Evolutionary conservation across 73 alveolate genomes (phyloP).

Genomic region (Uronychia setigera): DNA sequence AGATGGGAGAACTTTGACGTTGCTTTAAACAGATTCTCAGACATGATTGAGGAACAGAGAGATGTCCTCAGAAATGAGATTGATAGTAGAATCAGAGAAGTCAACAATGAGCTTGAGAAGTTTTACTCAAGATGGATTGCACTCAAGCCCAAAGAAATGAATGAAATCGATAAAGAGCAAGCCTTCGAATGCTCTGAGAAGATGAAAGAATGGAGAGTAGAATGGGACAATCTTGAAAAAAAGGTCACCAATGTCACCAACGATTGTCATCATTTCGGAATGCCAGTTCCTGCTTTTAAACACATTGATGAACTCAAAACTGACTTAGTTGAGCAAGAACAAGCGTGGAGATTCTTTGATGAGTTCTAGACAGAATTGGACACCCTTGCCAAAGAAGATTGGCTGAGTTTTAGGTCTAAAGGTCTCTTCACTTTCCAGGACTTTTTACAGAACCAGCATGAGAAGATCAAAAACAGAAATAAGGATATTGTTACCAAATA

Average conservation of each 20-base stretch:
- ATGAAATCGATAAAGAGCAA: slow-evolving; percentile 93
- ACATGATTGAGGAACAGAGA: slow-evolving; percentile 94
- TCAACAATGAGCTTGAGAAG: slow-evolving; percentile 87
- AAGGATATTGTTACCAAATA: slow-evolving; percentile 75
- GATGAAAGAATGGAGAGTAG: slow-evolving; percentile 91
- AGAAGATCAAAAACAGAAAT: slow-evolving; percentile 57
- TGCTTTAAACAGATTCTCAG: slow-evolving; percentile 88
- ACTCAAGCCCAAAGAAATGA: slow-evolving; percentile 96
- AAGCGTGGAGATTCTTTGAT: slow-evolving; percentile 96
- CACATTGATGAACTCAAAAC: slow-evolving; percentile 89
- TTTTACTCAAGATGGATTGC: slow-evolving; percentile 95
- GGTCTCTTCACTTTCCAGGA: slow-evolving; percentile 93
- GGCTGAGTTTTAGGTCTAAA: slow-evolving; percentile 97
- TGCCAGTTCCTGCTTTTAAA: slow-evolving; percentile 85
- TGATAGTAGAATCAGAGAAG: slow-evolving; percentile 81
- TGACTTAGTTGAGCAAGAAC: slow-evolving; percentile 81
- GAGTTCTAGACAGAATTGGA: slow-evolving; percentile 95
- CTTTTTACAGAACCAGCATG: slow-evolving; percentile 60
- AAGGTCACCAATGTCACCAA: slow-evolving; percentile 81
- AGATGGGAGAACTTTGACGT: slow-evolving; percentile 97
- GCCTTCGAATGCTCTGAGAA: slow-evolving; percentile 91
- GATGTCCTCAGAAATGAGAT: slow-evolving; percentile 88
- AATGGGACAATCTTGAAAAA: slow-evolving; percentile 91
- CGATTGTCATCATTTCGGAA: slow-evolving; percentile 94
- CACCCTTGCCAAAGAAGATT: slow-evolving; percentile 94